Base-by-base conservation (phyloP, 495 filamentous ascomycete genomes). In the Parathielavia appendiculata region DNA sequence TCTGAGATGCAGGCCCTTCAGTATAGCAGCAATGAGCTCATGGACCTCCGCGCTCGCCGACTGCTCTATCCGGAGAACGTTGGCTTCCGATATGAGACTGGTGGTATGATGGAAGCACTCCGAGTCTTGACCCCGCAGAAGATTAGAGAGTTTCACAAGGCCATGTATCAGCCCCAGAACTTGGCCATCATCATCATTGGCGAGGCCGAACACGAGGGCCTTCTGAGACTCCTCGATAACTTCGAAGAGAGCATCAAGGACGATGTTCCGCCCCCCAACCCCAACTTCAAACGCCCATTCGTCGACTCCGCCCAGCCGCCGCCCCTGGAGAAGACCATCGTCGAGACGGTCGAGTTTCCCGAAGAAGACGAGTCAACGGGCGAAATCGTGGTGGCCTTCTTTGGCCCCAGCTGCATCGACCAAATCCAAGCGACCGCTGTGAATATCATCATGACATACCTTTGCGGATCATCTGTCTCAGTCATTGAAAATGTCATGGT, bases 111-210 rank as follows among this genome's bases (percentile, higher is more conserved):
- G 87, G 88, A 95, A 65, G 84, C 87, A 45, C 79, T 99, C 20
- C 82, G 93, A 49, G 85, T 90, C 19, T 69, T 99, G 43, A 91
- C 89, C 3, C 85, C 90, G 4, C 87, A 97, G 51, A 84, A 90
- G 19, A 99, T 99, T 63, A 85, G 95, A 9, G 81, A 81, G 34
- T 99, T 96, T 71, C 93, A 99, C 69, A 85, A 85, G 52, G 87
- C 91, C 55, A 99, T 99, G 95, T 99, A 99, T 65, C 92, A 96
- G 65, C 93, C 95, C 9, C 95, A 90, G 67, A 99, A 99, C 67
- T 73, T 99, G 60, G 95, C 92, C 62, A 69, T 97, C 52, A 78
- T 97, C 36, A 82, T 99, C 51, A 85, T 92, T 50, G 93, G 93
- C 53, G 91, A 95, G 66, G 86, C 95, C 13, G 84, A 95, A 64